Percentiles rank a stretch among this genome's conserved stretches.
phyloP scores from a whole-genome alignment of 2,329 filamentous ascomycete genomes.

The Ramichloridium luteum region DNA sequence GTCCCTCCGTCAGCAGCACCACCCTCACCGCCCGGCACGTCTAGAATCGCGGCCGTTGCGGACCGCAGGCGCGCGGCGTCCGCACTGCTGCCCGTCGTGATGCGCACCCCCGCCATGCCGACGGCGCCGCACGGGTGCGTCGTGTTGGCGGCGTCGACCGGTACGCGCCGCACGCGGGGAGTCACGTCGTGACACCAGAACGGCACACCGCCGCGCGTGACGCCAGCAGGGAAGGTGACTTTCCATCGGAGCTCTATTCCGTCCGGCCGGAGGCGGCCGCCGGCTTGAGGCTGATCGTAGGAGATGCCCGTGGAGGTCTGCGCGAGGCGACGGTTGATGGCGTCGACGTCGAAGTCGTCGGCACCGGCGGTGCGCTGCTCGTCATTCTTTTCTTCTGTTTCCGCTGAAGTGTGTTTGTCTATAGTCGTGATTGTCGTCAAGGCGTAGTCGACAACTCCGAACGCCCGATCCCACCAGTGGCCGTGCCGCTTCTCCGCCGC shows the following conservation, averaged over 20 bases:
- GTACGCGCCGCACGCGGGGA: slow-evolving; percentile 43
- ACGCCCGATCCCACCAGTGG: slow-evolving; percentile 45
- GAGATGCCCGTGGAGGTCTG: slow-evolving; percentile 22
- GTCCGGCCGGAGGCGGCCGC: slow-evolving; percentile 45
- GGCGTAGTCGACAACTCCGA: slow-evolving; percentile 50
- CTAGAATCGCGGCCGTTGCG: slow-evolving; percentile 13
- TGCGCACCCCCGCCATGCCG: slow-evolving; percentile 37
- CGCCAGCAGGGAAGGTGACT: slow-evolving; percentile 38
- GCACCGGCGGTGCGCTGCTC: too few species aligned
- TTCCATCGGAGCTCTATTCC: slow-evolving; percentile 48
- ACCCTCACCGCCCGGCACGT: too few species aligned
- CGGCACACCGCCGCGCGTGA: slow-evolving; percentile 41
- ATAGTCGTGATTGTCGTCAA: too few species aligned
- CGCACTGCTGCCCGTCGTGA: slow-evolving; percentile 5
- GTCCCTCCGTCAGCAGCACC: too few species aligned
- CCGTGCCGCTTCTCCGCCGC: slow-evolving; percentile 28
- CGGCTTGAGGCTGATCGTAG: slow-evolving; percentile 39
- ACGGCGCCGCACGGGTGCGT: slow-evolving; percentile 41
- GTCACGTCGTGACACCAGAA: slow-evolving; percentile 58
- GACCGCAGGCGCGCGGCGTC: slow-evolving; percentile 8
- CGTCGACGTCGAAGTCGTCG: slow-evolving; percentile 12
- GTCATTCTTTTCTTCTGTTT: too few species aligned
- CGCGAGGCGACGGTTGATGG: slow-evolving; percentile 13
- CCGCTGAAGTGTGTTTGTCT: too few species aligned
- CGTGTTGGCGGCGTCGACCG: slow-evolving; percentile 28